Base-by-base conservation (phyloP, 805 yeast species). In the Kregervanrija pseudodelftensis region DNA sequence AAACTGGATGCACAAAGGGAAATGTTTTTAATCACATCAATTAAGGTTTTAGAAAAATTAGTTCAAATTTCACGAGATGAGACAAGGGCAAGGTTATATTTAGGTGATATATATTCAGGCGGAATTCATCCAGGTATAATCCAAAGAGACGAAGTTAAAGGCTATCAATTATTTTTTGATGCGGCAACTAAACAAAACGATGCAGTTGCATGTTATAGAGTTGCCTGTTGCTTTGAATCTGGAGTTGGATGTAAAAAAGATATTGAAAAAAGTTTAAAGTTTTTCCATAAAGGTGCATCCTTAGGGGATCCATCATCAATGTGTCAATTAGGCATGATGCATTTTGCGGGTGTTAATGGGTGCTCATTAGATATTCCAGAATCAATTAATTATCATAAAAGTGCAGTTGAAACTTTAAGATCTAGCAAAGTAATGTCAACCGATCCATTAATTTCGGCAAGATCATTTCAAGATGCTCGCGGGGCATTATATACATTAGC, bases 251-350 rank as follows among this genome's bases (percentile, higher is more conserved):
- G 74, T 22, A 53, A 64, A 44, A 57, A 66, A 36, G 74, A 75
- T 52, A 41, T 59, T 15, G 62, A 65, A 13, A 68, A 69, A 46
- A 80, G 88, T 9, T 61, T 79, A 22, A 55, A 65, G 11, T 79
- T 74, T 65, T 83, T 79, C 61, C 67, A 69, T 33, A 66, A 69
- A 39, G 85, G 88, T 0, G 86, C 90, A 3, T 63, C 69, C n/a
- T 60, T 72, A 16, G 83, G 82, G 5, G 78, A 76, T 50, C 76
- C 74, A 3, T 73, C 80, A 11, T 80, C 88, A 16, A 82, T 83
- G 85, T 83, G 81, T 64, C 82, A 83, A 60, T 63, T 84, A 13
- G 93, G 89, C 5, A 74, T 80, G 76, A 69, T 80, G 39, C 68
- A 73, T 51, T 66, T 81, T 13, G 69, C 76, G 13, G 67, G 67